A percentile compares a stretch with the other conserved stretches of the same genome.
Evolutionary conservation across 2,329 filamentous ascomycete genomes (phyloP).

Genomic region (Pseudocercospora vitis): DNA sequence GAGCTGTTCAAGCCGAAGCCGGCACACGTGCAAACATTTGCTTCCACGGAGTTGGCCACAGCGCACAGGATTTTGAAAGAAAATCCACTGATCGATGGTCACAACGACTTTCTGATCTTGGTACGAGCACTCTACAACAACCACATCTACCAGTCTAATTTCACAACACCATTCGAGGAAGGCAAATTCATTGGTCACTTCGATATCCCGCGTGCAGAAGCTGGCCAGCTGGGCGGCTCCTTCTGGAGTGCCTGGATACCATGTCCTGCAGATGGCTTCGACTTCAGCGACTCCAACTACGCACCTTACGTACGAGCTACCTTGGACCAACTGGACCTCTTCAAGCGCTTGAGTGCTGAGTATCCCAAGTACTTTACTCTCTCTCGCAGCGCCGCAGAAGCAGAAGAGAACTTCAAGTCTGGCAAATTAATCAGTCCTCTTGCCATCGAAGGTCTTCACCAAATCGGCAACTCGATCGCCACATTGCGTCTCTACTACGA

Average conservation of each 20-base stretch:
- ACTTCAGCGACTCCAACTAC: slow-evolving; percentile 74
- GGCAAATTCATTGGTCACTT: slow-evolving; percentile 70
- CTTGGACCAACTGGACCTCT: slow-evolving; percentile 72
- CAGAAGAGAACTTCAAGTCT: slow-evolving; percentile 53
- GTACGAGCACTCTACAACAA: slow-evolving; percentile 69
- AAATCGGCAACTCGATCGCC: slow-evolving; percentile 81
- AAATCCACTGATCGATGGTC: slow-evolving; percentile 62
- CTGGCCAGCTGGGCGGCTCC: slow-evolving; percentile 75
- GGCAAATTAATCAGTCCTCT: slow-evolving; percentile 70
- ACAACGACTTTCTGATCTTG: slow-evolving; percentile 80
- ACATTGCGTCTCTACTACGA: slow-evolving; percentile 73
- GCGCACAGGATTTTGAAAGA: slow-evolving; percentile 30
- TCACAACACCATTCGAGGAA: slow-evolving; percentile 71
- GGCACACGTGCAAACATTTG: background rate
- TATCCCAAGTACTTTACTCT: slow-evolving; percentile 72
- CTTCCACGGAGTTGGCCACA: slow-evolving; percentile 18
- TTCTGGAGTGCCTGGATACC: slow-evolving; percentile 88
- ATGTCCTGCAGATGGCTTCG: slow-evolving; percentile 69
- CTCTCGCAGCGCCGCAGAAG: slow-evolving; percentile 59
- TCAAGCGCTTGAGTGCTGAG: slow-evolving; percentile 60
- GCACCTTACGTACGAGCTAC: slow-evolving; percentile 65
- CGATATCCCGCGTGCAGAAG: slow-evolving; percentile 72
- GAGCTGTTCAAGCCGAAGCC: slow-evolving; percentile 11
- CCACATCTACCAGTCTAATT: slow-evolving; percentile 67
- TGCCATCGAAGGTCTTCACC: slow-evolving; percentile 84